Base-by-base conservation (phyloP, 768 basidiomycete species). In the Serendipita sp. region DNA sequence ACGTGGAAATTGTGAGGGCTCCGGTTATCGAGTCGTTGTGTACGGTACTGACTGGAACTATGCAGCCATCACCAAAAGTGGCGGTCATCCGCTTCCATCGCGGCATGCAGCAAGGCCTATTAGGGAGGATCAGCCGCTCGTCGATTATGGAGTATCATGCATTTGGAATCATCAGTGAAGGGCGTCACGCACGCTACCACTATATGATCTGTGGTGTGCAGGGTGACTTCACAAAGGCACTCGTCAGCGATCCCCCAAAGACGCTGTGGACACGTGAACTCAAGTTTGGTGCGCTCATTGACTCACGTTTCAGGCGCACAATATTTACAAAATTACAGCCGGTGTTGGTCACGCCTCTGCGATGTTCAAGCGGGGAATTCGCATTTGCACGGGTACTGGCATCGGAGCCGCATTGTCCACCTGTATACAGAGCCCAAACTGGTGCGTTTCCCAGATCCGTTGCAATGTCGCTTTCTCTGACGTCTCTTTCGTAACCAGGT, bases 191-290 rank as follows among this genome's bases (percentile, higher is more conserved):
- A 6, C 83, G 86, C 68, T 82, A 86, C 67, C 88, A 89, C 72
- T 90, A 87, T 74, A 75, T 90, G 77, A 85, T 89, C 62, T 85
- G 85, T 68, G 87, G 88, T 69, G 86, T 88, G 62, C 86, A 87
- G 76, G 84, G 86, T 52, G 88, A 90, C 73, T 90, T 90, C 73
- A 90, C 87, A 40, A 79, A 78, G 63, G 78, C 82, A 63, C 81
- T 89, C 23, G 85, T 89, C 67, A 76, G 79, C 65, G 76, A 86
- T 69, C 85, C 85, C 45, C 87, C 87, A 27, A 81, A 76, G 69
- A 80, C 77, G 33, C 73, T 89, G 44, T 90, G 87, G 88, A 89
- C 87, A 11, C 83, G 87, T 60, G 80, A 89, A 73, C 75, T 89
- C 34, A 90, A 90, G 36, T 60, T 60, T 37, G 83, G 86, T 84